Evolutionary conservation across 768 basidiomycete genomes (phyloP).

Genomic region (Psilocybe tampanensis): DNA sequence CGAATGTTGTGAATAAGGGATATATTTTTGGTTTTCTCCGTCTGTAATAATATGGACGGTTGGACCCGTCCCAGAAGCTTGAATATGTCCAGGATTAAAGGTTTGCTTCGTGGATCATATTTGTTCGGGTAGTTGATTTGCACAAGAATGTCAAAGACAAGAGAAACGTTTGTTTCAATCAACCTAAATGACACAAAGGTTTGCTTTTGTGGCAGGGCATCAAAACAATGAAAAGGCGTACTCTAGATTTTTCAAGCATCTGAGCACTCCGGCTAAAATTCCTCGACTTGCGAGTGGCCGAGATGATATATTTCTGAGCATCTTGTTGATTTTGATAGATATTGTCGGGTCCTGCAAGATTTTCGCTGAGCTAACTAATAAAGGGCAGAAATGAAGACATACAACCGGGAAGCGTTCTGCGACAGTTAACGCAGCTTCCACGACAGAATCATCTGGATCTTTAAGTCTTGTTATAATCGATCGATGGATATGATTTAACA

Average conservation of each 20-base stretch:
- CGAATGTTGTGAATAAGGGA: slow-evolving; percentile 53
- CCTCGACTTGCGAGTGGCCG: slow-evolving; percentile 9
- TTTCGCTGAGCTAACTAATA: background rate
- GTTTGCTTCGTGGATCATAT: slow-evolving; percentile 10
- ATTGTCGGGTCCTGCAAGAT: slow-evolving; percentile 14
- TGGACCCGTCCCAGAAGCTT: slow-evolving; percentile 31
- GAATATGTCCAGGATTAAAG: slow-evolving; percentile 39
- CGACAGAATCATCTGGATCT: slow-evolving; percentile 47
- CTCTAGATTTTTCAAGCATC: slow-evolving; percentile 15
- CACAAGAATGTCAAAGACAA: slow-evolving; percentile 21
- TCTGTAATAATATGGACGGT: slow-evolving; percentile 24
- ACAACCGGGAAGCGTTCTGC: slow-evolving; percentile 28
- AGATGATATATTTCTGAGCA: slow-evolving; percentile 16
- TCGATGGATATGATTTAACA: slow-evolving; percentile 44
- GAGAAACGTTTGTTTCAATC: slow-evolving; percentile 11
- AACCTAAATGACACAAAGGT: slow-evolving; percentile 6
- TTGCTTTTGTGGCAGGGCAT: background rate
- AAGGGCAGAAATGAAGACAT: background rate
- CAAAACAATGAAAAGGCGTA: slow-evolving; percentile 1
- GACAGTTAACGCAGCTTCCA: slow-evolving; percentile 45
- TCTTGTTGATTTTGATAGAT: slow-evolving; percentile 12
- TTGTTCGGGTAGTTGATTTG: slow-evolving; percentile 2
- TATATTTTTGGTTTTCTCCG: slow-evolving; percentile 25
- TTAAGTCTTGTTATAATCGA: slow-evolving; percentile 41
- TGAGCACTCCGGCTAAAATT: slow-evolving; percentile 16